A percentile compares a stretch with the other conserved stretches of the same genome.
phyloP scores from a whole-genome alignment of 192 early-diverging fungal genomes.

The Coemansia sp. region DNA sequence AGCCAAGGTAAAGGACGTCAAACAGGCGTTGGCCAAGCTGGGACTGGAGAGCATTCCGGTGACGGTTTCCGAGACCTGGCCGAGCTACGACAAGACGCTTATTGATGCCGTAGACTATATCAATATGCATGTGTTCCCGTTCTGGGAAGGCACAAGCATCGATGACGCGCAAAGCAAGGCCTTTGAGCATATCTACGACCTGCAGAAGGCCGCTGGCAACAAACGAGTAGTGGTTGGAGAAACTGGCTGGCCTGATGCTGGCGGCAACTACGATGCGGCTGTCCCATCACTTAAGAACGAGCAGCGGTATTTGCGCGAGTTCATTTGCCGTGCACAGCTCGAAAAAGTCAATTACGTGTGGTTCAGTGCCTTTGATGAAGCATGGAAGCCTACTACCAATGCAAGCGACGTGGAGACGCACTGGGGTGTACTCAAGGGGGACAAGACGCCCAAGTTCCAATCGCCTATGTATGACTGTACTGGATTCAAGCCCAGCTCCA shows the following conservation, averaged over 20 bases:
- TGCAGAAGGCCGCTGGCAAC: constrained; percentile 46
- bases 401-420: constrained; percentile 55
- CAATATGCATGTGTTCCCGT: constrained; percentile 67
- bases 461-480: constrained; percentile 52
- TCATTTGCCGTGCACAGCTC: constrained; percentile 60
- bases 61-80: constrained; percentile 46
- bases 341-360: constrained; percentile 59
- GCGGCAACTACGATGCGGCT: constrained; percentile 46
- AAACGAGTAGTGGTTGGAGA: constrained; percentile 64
- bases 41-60: constrained; percentile 47
- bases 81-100: constrained; percentile 48
- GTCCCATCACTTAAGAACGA: constrained; percentile 59
- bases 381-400: constrained; percentile 60
- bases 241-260: constrained; percentile 66
- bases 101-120: constrained; percentile 59
- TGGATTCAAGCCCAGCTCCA: constrained; percentile 39
- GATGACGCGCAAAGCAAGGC: constrained; percentile 54
- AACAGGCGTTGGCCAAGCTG: constrained; percentile 36
- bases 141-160: constrained; percentile 60
- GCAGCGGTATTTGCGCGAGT: constrained; percentile 60
- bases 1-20: constrained; percentile 53
- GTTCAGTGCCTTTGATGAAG: constrained; percentile 68
- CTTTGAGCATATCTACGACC: constrained; percentile 53
- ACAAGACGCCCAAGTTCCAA: constrained; percentile 47
- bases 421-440: constrained; percentile 51